A percentile compares a stretch with the other conserved stretches of the same genome.
Evolutionary conservation across 495 filamentous ascomycete genomes (phyloP).

Genomic region (Coniosporium apollinis): DNA sequence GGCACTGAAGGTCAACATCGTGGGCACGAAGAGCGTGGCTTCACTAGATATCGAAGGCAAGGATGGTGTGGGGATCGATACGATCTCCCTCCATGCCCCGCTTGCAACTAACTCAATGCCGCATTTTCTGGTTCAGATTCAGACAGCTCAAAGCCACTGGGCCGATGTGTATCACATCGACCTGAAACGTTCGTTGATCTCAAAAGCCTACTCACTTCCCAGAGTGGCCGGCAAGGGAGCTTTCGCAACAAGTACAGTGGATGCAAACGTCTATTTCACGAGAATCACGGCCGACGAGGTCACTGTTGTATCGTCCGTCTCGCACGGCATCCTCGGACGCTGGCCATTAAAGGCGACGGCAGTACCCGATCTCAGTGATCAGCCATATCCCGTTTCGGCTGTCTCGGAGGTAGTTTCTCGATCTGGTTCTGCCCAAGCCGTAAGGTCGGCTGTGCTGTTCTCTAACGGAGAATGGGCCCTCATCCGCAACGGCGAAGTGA

Average conservation of each 20-base stretch:
- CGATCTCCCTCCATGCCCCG: slow-evolving; percentile 58
- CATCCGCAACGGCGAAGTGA: slow-evolving; percentile 60
- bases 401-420: slow-evolving; percentile 64
- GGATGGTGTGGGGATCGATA: slow-evolving; percentile 40
- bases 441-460: slow-evolving; percentile 55
- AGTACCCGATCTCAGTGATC: slow-evolving; percentile 1
- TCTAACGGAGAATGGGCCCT: slow-evolving; percentile 65
- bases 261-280: slow-evolving; percentile 76
- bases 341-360: slow-evolving; percentile 35
- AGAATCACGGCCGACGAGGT: slow-evolving; percentile 56
- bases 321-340: slow-evolving; percentile 54
- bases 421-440: slow-evolving; percentile 27
- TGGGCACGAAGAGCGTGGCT: slow-evolving; percentile 51
- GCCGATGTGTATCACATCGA: slow-evolving; percentile 79
- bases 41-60: slow-evolving; percentile 33
- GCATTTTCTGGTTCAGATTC: slow-evolving; percentile 74
- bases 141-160: slow-evolving; percentile 51
- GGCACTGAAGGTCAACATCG: slow-evolving; percentile 59
- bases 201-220: slow-evolving; percentile 61
- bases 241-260: slow-evolving; percentile 61
- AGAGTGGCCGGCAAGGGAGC: slow-evolving; percentile 48
- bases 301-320: slow-evolving; percentile 55
- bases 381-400: slow-evolving; percentile 36
- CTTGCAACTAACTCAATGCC: slow-evolving; percentile 48
- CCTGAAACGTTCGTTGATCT: slow-evolving; percentile 41